Evolutionary conservation across 768 basidiomycete genomes (phyloP), one percentile per base, ranked within the genome.

Genomic region (Leccinum aurantiacum): DNA sequence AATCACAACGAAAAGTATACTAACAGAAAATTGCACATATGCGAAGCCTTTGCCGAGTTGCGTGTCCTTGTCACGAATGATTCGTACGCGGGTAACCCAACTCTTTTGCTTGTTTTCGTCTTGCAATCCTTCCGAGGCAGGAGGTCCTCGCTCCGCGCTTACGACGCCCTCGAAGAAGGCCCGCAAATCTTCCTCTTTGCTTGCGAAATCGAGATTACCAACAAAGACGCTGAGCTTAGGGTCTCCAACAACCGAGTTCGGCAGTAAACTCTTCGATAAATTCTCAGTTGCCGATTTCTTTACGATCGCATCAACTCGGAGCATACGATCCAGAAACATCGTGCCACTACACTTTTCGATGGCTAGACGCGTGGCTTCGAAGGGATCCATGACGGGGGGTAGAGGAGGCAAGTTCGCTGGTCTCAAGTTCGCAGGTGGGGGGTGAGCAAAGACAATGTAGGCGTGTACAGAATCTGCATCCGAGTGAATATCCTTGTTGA

Each of bases 41-140:
- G 90, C 93, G 71, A 98, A 95, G 5, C 95, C 95, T 75, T 96
- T 97, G 13, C 95, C 96, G 14, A 98, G 82, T 65, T 94, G 93
- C 1, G 93, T 97, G 60, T 91, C 93, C 65, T 85, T 86, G 72
- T 98, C 96, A 51, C 92, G 82, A 54, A 97, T 82, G 65, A 97
- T 86, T 47, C 96, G 83, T n/a, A 97, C 93, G 37, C 84, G 85
- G 8, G 82, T 84, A 17, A 95, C 92, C 90, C 90, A 93, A 14
- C 80, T 72, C 46, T 73, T 72, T 7, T 70, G 69, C 61, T 78
- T 82, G 57, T 75, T 72, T 3, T 38, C 74, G 6, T 69, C 69
- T 7, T 70, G 70, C 13, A 62, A 64, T 19, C 66, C 69, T 9
- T 68, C 72, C 4, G 67, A 68, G 4, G 69, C 72, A 9, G 86